These are phyloP conservation scores for Canavalia ensiformis DNA, from an alignment of 306 rosid genomes.

Conservation along the genomic window DNA sequence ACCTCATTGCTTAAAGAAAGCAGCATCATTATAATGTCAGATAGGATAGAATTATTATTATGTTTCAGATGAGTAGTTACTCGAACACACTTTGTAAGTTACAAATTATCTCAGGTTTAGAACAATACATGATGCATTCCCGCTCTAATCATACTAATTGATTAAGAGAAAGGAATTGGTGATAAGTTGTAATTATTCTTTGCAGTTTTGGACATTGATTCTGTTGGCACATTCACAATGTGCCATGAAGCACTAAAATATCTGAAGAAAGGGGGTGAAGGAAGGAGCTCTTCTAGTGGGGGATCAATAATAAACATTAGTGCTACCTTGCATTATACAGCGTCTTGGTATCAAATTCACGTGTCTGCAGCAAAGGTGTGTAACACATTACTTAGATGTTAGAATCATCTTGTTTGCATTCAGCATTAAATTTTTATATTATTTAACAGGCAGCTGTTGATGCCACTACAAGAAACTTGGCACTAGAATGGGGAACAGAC, in stretches of 20 bases:
- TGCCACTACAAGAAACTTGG: conserved; percentile 93
- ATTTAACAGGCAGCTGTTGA: conserved; percentile 90
- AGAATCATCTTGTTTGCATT: conserved; percentile 25
- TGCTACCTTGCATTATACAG: conserved; percentile 92
- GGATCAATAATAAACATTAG: conserved; percentile 82
- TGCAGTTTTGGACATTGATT: conserved; percentile 94
- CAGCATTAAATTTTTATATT: conserved; percentile 3
- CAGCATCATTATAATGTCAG: background rate
- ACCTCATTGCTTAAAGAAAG: conserved; percentile 6
- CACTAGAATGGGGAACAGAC: conserved; percentile 96
- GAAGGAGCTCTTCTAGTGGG: conserved; percentile 71
- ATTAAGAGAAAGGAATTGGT: conserved; percentile 14
- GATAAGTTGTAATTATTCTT: conserved; percentile 41
- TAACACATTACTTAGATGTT: conserved; percentile 33
- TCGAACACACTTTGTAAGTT: background rate
- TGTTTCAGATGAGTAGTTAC: conserved; percentile 29
- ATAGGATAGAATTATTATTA: conserved; percentile 10
- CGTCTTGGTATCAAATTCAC: conserved; percentile 93
- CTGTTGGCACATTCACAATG: conserved; percentile 98
- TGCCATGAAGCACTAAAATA: conserved; percentile 86
- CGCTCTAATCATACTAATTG: conserved; percentile 4
- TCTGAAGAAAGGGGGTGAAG: conserved; percentile 91
- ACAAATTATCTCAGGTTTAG: background rate
- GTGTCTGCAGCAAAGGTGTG: conserved; percentile 95
- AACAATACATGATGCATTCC: background rate